Percentiles rank a stretch among this genome's conserved stretches.
Conservation (phyloP, 73 alveolate species). For the Paramecium biaurelia region DNA sequence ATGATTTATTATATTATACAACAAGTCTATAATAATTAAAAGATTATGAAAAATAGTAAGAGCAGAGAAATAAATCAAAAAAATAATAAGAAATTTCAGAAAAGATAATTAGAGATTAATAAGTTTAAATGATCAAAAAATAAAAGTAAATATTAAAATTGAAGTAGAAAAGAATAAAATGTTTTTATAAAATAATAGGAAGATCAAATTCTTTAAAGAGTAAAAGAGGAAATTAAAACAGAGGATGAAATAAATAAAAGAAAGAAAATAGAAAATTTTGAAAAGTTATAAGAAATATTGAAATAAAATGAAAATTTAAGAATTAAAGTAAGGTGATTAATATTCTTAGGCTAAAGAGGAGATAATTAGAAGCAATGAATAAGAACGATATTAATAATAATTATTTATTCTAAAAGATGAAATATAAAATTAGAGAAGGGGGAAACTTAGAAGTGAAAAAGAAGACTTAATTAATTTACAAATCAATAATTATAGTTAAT, state of each 20-base stretch:
- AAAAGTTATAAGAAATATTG: neutral
- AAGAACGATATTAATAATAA: neutral
- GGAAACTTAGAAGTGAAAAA: neutral
- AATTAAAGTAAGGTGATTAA: neutral
- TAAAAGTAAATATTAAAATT: neutral
- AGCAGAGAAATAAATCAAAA: neutral
- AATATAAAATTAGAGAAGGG: neutral
- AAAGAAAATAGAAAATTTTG: neutral
- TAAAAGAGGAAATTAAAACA: neutral
- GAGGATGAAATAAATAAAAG: neutral
- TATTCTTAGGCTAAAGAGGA: slow-evolving; percentile 1
- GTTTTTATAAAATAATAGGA: neutral
- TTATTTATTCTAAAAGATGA: neutral
- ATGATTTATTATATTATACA: neutral
- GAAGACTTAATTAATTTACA: neutral
- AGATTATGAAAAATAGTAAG: neutral
- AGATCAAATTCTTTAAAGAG: neutral
- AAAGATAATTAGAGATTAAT: neutral
- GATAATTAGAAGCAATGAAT: neutral
- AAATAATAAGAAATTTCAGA: neutral
- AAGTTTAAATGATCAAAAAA: neutral
- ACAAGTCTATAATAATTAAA: neutral
- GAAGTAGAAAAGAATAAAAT: neutral
- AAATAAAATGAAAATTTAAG: slow-evolving; percentile 21
- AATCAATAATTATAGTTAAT: neutral